Percentiles rank a stretch among this genome's conserved stretches.
phyloP scores from a whole-genome alignment of 352 stramenopile species.

The Globisporangium heterothallicum region DNA sequence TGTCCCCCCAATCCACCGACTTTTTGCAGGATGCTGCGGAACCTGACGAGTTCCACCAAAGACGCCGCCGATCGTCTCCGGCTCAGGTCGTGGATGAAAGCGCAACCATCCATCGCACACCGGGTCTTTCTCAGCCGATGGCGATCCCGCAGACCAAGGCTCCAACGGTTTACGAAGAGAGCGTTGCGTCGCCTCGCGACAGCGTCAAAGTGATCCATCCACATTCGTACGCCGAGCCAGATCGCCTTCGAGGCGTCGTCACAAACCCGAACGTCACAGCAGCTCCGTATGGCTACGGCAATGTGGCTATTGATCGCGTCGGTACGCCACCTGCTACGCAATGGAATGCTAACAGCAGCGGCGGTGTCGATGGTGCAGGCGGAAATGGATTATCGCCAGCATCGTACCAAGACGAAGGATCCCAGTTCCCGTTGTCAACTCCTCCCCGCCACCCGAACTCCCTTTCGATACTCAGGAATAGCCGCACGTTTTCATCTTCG shows the following conservation, averaged over 20 bases:
- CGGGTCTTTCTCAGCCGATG: conserved; percentile 72
- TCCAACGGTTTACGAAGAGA: conserved; percentile 22
- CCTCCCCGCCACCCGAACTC: conserved; percentile 67
- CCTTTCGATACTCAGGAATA: conserved; percentile 35
- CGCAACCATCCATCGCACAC: conserved; percentile 15
- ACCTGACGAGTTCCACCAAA: conserved; percentile 3
- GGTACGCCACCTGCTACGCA: conserved; percentile 15
- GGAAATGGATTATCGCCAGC: conserved; percentile 26
- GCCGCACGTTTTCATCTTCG: conserved; percentile 27
- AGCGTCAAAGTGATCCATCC: conserved; percentile 40
- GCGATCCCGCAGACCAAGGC: conserved; percentile 64
- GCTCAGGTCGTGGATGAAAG: conserved; percentile 15
- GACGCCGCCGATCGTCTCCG: conserved; percentile 14
- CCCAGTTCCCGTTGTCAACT: conserved; percentile 49
- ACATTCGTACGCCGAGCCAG: conserved; percentile 66
- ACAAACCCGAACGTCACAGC: conserved; percentile 63
- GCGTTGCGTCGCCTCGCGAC: conserved; percentile 11
- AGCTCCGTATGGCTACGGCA: conserved; percentile 71
- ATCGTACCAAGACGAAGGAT: conserved; percentile 36
- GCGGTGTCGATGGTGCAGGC: conserved; percentile 16
- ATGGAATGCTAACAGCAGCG: conserved; percentile 19
- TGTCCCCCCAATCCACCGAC: neutral
- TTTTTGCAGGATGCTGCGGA: conserved; percentile 13
- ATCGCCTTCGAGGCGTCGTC: conserved; percentile 32
- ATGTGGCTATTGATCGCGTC: conserved; percentile 54